These are phyloP conservation scores for Beauveria asiatica DNA, from an alignment of 2,329 filamentous ascomycete genomes.

Conservation along the genomic window DNA sequence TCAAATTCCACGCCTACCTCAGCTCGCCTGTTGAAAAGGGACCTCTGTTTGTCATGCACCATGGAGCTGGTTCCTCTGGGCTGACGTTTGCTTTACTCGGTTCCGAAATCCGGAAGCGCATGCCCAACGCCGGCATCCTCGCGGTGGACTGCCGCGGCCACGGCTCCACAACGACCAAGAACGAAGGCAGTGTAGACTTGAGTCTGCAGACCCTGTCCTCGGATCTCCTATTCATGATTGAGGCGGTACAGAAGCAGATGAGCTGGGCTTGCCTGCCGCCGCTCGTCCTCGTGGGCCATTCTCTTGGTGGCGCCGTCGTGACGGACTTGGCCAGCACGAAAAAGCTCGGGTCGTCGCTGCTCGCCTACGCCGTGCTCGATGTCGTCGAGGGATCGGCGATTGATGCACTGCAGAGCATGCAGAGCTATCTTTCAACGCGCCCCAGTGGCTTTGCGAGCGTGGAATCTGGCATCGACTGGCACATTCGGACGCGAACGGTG, in stretches of 20 bases:
- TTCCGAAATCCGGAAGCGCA: constrained; percentile 63
- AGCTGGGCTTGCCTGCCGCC: constrained; percentile 66
- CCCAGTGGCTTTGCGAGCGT: constrained; percentile 71
- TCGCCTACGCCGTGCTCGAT: constrained; percentile 86
- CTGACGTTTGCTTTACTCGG: constrained; percentile 82
- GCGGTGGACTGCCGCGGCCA: constrained; percentile 83
- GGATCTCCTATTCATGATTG: constrained; percentile 65
- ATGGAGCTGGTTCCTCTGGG: constrained; percentile 88
- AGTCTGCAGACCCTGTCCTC: constrained; percentile 61
- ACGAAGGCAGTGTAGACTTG: constrained; percentile 47
- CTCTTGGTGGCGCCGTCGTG: constrained; percentile 83
- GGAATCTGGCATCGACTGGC: constrained; percentile 83
- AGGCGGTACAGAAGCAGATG: constrained; percentile 58
- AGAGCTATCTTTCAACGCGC: constrained; percentile 76
- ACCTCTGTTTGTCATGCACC: constrained; percentile 86
- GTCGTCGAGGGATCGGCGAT: constrained; percentile 95
- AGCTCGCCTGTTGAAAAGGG: constrained; percentile 68
- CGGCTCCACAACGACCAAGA: constrained; percentile 55
- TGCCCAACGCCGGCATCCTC: constrained; percentile 76
- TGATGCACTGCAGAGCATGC: constrained; percentile 90
- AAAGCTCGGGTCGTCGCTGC: constrained; percentile 55
- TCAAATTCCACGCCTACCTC: constrained; percentile 78
- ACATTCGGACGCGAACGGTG: constrained; percentile 79
- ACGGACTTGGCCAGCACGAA: constrained; percentile 69
- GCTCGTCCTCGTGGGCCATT: constrained; percentile 80